These are phyloP conservation scores for Erodium maritimum DNA, from an alignment of 345 rosid species.

Conservation along the genomic window DNA sequence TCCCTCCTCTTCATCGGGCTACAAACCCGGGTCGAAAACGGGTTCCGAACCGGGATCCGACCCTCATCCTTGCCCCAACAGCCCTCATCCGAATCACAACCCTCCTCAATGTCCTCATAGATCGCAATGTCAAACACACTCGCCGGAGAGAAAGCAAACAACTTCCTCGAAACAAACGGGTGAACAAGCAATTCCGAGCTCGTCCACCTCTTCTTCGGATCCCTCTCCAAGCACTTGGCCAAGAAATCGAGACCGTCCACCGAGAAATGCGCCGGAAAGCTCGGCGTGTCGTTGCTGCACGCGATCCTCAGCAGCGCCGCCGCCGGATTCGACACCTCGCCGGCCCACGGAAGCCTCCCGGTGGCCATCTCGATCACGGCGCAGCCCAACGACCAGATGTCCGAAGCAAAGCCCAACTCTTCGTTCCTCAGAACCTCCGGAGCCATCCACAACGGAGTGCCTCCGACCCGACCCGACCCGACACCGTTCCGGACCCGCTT, in stretches of 20 bases:
- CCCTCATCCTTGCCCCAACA: not conserved
- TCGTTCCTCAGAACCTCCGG: slow-evolving; percentile 27
- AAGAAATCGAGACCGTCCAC: slow-evolving; percentile 22
- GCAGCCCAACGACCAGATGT: slow-evolving; percentile 38
- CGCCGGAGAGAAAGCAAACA: slow-evolving; percentile 9
- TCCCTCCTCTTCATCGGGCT: no score
- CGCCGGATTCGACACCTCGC: slow-evolving; percentile 14
- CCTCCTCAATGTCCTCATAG: not conserved
- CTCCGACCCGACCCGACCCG: no score
- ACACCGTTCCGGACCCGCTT: no score
- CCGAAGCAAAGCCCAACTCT: slow-evolving; percentile 15
- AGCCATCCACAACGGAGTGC: slow-evolving; percentile 39
- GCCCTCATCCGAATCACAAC: slow-evolving; percentile 8
- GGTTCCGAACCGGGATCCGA: slow-evolving; percentile 2
- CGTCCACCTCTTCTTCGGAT: slow-evolving; percentile 18
- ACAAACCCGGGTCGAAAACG: not conserved
- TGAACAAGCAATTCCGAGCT: slow-evolving; percentile 24
- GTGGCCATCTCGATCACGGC: slow-evolving; percentile 34
- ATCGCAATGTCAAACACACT: slow-evolving; percentile 14
- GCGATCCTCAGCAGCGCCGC: slow-evolving; percentile 23
- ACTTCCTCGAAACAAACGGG: slow-evolving; percentile 12
- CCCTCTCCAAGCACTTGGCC: slow-evolving; percentile 21
- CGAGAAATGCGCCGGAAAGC: slow-evolving; percentile 18
- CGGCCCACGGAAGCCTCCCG: slow-evolving; percentile 22
- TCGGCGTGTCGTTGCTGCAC: slow-evolving; percentile 13